Conservation (phyloP, 805 yeast species). For the Vanderwaltozyma polyspora region DNA sequence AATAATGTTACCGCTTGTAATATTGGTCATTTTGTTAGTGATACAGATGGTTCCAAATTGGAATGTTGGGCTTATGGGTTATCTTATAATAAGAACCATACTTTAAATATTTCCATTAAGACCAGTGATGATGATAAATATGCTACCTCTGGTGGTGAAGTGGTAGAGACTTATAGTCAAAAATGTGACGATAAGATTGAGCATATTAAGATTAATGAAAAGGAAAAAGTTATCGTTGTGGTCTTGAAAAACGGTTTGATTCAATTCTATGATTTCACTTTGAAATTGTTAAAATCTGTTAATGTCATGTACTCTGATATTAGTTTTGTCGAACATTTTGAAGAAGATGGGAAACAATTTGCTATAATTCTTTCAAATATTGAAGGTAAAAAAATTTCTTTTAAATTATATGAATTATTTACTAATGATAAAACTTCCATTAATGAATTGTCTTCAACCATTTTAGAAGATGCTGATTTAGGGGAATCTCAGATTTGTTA, state of each 20-base stretch:
- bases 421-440: constrained; percentile 6
- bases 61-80: constrained; percentile 21
- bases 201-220: constrained; percentile 11
- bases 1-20: constrained; percentile 25
- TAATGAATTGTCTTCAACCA: constrained; percentile 19
- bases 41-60: constrained; percentile 3
- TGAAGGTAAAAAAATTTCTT: constrained; percentile 13
- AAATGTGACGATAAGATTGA: constrained; percentile 12
- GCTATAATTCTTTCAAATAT: constrained; percentile 16
- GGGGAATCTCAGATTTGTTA: constrained; percentile 16
- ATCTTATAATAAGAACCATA: constrained; percentile 12
- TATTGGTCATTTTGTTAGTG: constrained; percentile 8
- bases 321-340: constrained; percentile 14
- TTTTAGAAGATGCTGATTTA: constrained; percentile 14
- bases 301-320: constrained; percentile 18
- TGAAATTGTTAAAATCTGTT: constrained; percentile 14
- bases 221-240: constrained; percentile 8
- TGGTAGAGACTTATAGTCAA: constrained; percentile 6
- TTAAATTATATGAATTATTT: constrained; percentile 15
- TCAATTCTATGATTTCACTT: constrained; percentile 18
- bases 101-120: constrained; percentile 10
- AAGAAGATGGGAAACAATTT: constrained; percentile 10
- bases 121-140: constrained; percentile 7
- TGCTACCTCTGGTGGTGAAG: constrained; percentile 8
- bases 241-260: constrained; percentile 23